Evolutionary conservation across 805 yeast genomes (phyloP), one percentile per base, ranked within the genome.

Genomic region (Suhomyces vadensis): DNA sequence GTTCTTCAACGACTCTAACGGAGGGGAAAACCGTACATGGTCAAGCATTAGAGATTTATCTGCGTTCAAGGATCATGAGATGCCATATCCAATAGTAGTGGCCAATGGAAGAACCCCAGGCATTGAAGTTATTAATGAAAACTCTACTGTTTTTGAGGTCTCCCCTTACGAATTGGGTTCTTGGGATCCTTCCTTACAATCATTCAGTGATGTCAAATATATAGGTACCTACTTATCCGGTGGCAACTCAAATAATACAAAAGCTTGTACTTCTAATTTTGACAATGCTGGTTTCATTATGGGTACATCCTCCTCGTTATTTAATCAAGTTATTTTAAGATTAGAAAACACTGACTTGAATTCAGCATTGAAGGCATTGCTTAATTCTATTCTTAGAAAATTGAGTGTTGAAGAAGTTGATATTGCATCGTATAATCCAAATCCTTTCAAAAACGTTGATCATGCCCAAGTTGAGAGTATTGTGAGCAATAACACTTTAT

Each of bases 101-200:
- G 61, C 75, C 10, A 81, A 81, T 56, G 87, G 87, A 39, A 71
- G 88, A 64, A 69, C 75, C n/a, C 87, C 87, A 8, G 80, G 79
- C 21, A 73, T 85, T 3, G 39, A 49, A 4, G 73, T 85, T 39
- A 67, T 85, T 39, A 73, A 77, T 47, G 59, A 65, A 24, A 89
- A 87, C 68, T 82, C 95, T 6, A 87, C 96, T 1, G 75, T 71
- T 3, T 67, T 64, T 44, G 75, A 71, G 43, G 50, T 68, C 25
- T 60, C 54, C 37, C 71, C 76, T 2, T 66, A 50, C 41, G 76
- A 71, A 47, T 52, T 71, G 36, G 76, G 76, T 0, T 61, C 69
- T 3, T 71, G 76, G 76, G 76, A 70, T 48, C 69, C 71, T 5
- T 54, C 67, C 6, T 48, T 71, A 20, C 49, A 56, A 6, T 48